Percentiles rank a stretch among this genome's conserved stretches.
phyloP scores from a whole-genome alignment of 208 protist genomes.

The Wallacemonas sp. region DNA sequence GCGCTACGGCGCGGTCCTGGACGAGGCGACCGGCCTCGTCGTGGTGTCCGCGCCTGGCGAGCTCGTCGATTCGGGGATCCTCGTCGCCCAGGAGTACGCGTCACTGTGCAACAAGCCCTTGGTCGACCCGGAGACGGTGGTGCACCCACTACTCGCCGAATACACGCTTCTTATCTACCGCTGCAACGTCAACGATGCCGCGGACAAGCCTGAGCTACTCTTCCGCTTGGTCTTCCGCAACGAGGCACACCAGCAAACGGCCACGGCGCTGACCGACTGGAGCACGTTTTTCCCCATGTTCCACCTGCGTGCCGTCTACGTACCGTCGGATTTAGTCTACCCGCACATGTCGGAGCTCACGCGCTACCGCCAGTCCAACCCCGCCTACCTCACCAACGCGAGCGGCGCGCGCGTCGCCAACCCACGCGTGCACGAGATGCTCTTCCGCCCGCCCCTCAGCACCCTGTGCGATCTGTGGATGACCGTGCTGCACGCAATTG shows the following conservation, averaged over 20 bases:
- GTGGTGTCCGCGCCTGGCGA: conserved; percentile 51
- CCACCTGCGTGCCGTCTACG: conserved; percentile 75
- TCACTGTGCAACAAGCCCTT: conserved; percentile 38
- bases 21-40: conserved; percentile 65
- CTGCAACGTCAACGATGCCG: conserved; percentile 21
- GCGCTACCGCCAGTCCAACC: conserved; percentile 23
- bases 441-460: conserved; percentile 10
- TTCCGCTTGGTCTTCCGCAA: conserved; percentile 89
- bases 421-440: conserved; percentile 26
- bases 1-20: conserved; percentile 78
- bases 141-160: conserved; percentile 73
- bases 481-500: conserved; percentile 50
- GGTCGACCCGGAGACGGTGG: conserved; percentile 31
- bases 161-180: conserved; percentile 83
- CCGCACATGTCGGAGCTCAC: conserved; percentile 25
- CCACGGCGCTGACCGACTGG: conserved; percentile 1
- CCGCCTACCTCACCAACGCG: conserved; percentile 14
- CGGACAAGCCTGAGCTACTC: conserved; percentile 33
- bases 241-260: conserved; percentile 51
- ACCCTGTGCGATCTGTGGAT: conserved; percentile 53
- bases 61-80: conserved; percentile 52
- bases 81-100: conserved; percentile 59
- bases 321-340: conserved; percentile 57
- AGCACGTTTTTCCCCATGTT: conserved; percentile 49
- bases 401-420: conserved; percentile 20